Evolutionary conservation across 352 stramenopile genomes (phyloP).

Genomic region (Phytophthora europaea): DNA sequence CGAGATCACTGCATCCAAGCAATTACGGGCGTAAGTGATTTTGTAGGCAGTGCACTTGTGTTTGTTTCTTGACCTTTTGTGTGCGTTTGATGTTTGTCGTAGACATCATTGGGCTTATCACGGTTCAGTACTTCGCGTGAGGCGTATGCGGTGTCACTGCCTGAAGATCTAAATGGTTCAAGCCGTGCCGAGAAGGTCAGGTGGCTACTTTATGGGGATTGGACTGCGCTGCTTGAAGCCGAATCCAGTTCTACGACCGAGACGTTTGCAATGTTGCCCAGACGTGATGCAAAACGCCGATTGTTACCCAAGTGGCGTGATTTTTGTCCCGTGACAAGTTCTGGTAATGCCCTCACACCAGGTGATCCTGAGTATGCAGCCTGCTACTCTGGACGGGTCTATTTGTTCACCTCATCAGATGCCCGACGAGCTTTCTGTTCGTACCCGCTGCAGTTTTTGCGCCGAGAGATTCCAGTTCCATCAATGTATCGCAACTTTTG

Average conservation of each 20-base stretch:
- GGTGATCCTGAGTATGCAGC: slow-evolving; percentile 58
- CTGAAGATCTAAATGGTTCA: slow-evolving; percentile 44
- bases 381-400: slow-evolving; percentile 58
- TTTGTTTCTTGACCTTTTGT: slow-evolving; percentile 11
- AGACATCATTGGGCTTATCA: slow-evolving; percentile 60
- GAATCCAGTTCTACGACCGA: slow-evolving; percentile 13
- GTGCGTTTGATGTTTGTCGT: neutral
- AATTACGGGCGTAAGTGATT: slow-evolving; percentile 65
- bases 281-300: slow-evolving; percentile 29
- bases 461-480: slow-evolving; percentile 34
- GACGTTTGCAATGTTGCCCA: slow-evolving; percentile 28
- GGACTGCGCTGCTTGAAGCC: slow-evolving; percentile 37
- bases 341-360: slow-evolving; percentile 28
- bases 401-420: slow-evolving; percentile 52
- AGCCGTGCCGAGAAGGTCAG: slow-evolving; percentile 61
- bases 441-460: slow-evolving; percentile 58
- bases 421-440: slow-evolving; percentile 54
- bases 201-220: slow-evolving; percentile 75
- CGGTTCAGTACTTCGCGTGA: slow-evolving; percentile 52
- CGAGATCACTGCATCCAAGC: slow-evolving; percentile 66
- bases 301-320: slow-evolving; percentile 67
- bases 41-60: neutral
- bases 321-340: slow-evolving; percentile 65
- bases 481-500: slow-evolving; percentile 45
- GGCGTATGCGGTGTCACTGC: slow-evolving; percentile 43